Base-by-base conservation (phyloP, 73 alveolate species). In the Paramecium tetraurelia region DNA sequence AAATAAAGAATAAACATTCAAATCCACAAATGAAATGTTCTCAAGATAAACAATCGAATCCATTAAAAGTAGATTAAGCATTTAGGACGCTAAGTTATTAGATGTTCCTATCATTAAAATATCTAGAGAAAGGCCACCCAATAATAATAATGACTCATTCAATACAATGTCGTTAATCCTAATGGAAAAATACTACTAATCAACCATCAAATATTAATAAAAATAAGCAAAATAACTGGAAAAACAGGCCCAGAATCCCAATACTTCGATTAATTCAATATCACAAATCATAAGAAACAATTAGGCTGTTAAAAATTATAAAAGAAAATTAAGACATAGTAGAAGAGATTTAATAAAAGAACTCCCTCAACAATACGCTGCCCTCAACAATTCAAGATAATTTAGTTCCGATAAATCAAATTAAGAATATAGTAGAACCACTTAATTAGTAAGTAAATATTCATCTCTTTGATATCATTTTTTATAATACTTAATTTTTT, bases 151-250 rank as follows among this genome's bases (percentile, higher is more conserved):
- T 6, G 46, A 31, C 0, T 7, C 84, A 1, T 63, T 7, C 8
- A 63, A 63, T 63, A 27, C 41, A 1, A 27, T 63, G 14, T 63
- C 84, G 3, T n/a, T 63, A 33, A 63, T 63, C 29, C 46, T 63
- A 27, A 63, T 63, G 84, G 84, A 63, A 63, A 63, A 63, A 63
- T 63, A 63, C 12, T 63, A 63, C n/a, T 63, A 63, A 63, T 63
- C 84, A 6, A 33, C 84, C 3, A 5, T 63, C 12, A 63, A 27
- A n/a, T 63, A 63, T 63, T 10, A 63, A n/a, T 9, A 63, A 12
- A 63, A 48, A 9, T 31, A 63, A 63, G 4, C 7, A 7, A 63
- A 63, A 63, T 27, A 22, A 59, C 5, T 21, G n/a, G 21, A 59
- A 22, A 11, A 63, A 63, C 31, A 63, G n/a, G 6, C 11, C 2